Evolutionary conservation across 129 eudicot species (phyloP), one percentile per base, ranked within the genome.

Genomic region (Logfia minima): DNA sequence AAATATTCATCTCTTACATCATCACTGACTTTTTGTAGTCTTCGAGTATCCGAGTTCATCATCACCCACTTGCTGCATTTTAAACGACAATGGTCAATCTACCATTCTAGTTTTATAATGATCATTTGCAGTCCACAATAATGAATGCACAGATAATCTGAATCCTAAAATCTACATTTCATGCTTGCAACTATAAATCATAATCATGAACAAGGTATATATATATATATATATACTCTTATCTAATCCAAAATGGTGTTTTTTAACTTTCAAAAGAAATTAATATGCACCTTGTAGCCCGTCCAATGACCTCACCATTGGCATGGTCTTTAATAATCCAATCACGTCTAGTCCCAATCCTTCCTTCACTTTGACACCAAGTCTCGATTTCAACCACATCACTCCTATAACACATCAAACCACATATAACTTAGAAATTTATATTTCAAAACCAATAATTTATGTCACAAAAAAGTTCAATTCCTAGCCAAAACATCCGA

Each of bases 351-450:
- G 92, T 89, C 53, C 97, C 96, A 34, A 90, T 90, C 75, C 91
- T 89, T 74, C 98, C 98, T 83, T 93, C 98, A 68, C 91, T 80
- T 82, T 90, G 98, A 90, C 97, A 87, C 98, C 98, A 93, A 43
- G 98, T 93, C 90, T 93, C 98, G 21, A 93, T 91, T 83, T 93
- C 98, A 84, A 93, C 88, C 69, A 89, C 96, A 60, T 89, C 93
- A 79, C 96, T 84, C 98, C 98, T 93, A 79, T 79, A 26, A 71
- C 62, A 66, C 13, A 69, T 5, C 43, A 16, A 45, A 6, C 70
- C 14, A 14, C 70, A 32, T 16, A 26, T 45, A 66, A 65, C 3
- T 29, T 5, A 75, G 3, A 66, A 61, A 74, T 13, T 28, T 37
- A 74, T 18, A 22, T 2, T 43, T 29, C 23, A 64, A 32, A 21